Conservation (phyloP, 768 basidiomycete genomes). For the Lentinula edodes region DNA sequence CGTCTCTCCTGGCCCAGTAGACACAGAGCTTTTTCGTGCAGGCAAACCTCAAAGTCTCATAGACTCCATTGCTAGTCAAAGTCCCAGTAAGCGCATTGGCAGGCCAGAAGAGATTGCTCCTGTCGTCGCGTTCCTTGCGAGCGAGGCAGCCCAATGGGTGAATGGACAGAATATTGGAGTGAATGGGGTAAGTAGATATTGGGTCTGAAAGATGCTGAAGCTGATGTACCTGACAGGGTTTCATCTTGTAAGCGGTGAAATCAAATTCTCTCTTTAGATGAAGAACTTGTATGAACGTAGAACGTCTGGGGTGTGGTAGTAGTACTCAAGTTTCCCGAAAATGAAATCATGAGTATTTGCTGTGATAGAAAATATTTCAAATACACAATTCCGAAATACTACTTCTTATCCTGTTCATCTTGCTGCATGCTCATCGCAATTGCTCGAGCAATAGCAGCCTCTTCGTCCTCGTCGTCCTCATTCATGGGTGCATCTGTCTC, state of each 20-base stretch:
- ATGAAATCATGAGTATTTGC: conserved; percentile 8
- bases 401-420: conserved; percentile 42
- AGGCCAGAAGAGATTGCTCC: conserved; percentile 49
- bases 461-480: conserved; percentile 69
- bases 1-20: conserved; percentile 49
- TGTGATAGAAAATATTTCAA: conserved; percentile 17
- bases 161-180: conserved; percentile 52
- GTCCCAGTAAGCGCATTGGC: conserved; percentile 41
- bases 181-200: conserved; percentile 42
- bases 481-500: conserved; percentile 23
- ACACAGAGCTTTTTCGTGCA: conserved; percentile 50
- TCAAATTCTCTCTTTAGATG: too few relatives aligned
- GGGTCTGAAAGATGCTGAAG: neutral
- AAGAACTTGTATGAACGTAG: neutral
- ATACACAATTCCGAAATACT: neutral
- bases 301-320: too few relatives aligned
- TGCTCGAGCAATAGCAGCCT: conserved; percentile 85
- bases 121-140: conserved; percentile 46
- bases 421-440: conserved; percentile 92
- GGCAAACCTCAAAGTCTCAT: conserved; percentile 46
- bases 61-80: conserved; percentile 37
- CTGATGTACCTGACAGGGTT: too few relatives aligned
- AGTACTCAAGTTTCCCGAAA: neutral
- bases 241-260: neutral
- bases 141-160: conserved; percentile 48